Percentiles rank a stretch among this genome's conserved stretches.
Conservation (phyloP, 257 asterid genomes). For the Cynanchum wilfordii region DNA sequence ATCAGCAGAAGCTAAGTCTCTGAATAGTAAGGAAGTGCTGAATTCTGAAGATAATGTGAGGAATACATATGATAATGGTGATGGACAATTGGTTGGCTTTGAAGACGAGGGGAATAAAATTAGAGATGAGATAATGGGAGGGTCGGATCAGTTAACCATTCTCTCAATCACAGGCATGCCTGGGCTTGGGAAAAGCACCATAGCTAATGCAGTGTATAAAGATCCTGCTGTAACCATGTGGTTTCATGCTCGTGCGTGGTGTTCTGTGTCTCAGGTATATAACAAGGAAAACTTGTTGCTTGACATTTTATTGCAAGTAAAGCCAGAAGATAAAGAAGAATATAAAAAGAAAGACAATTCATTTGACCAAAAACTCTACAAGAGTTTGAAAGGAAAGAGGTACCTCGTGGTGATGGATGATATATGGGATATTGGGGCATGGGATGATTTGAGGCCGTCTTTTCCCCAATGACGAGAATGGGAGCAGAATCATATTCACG, state of each 20-base stretch:
- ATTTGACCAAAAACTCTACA: neutral
- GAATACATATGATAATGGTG: neutral
- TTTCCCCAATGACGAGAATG: constrained; percentile 17
- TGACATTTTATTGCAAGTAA: neutral
- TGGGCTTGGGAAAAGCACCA: constrained; percentile 18
- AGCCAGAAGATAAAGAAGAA: neutral
- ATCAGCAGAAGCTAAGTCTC: neutral
- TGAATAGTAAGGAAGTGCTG: neutral
- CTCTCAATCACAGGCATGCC: constrained; percentile 19
- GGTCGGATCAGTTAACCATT: neutral
- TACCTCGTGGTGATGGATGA: constrained; percentile 24
- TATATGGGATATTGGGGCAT: constrained; percentile 18
- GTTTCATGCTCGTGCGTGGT: constrained; percentile 8
- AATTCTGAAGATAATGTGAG: neutral
- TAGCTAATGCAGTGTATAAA: neutral
- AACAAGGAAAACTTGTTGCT: neutral
- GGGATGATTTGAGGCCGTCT: constrained; percentile 11
- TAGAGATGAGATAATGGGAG: neutral
- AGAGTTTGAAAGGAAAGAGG: constrained; percentile 6
- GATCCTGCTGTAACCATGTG: neutral
- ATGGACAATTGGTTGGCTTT: neutral
- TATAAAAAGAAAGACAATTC: neutral
- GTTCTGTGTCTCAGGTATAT: constrained; percentile 14
- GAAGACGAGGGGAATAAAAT: neutral
- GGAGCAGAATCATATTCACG: constrained; percentile 17